Conservation (phyloP, 352 stramenopile species). For the Pythium oligandrum region DNA sequence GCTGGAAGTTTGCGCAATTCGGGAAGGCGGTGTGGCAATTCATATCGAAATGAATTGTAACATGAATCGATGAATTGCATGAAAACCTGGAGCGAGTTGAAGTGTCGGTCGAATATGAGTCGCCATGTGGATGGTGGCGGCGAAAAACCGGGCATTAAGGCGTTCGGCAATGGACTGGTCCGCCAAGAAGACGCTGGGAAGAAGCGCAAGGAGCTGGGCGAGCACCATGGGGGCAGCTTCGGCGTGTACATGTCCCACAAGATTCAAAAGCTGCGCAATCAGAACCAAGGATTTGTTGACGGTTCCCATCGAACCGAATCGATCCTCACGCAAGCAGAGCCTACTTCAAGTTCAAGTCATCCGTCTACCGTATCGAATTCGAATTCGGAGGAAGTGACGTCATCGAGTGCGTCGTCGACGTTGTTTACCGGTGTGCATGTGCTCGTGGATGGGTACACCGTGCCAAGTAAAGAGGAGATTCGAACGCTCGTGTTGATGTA, state of each 20-base stretch:
- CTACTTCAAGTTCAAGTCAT: constrained; percentile 7
- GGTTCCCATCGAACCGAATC: background rate
- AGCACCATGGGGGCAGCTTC: constrained; percentile 87
- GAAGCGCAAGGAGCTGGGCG: constrained; percentile 52
- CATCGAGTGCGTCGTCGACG: background rate
- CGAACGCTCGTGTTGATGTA: constrained; percentile 69
- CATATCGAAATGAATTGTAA: too few relatives aligned
- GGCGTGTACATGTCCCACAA: constrained; percentile 91
- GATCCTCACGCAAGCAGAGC: background rate
- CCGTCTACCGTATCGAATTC: background rate
- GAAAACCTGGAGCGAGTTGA: too few relatives aligned
- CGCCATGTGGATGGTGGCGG: background rate
- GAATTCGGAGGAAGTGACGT: constrained; percentile 3
- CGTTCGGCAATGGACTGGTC: constrained; percentile 21
- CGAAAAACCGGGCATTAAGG: constrained; percentile 13
- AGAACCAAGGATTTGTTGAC: constrained; percentile 46
- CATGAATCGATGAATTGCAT: too few relatives aligned
- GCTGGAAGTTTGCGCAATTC: too few relatives aligned
- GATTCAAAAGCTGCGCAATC: constrained; percentile 81
- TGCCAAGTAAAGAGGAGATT: constrained; percentile 82
- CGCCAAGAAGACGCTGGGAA: constrained; percentile 5
- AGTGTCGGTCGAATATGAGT: background rate
- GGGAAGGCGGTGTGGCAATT: too few relatives aligned
- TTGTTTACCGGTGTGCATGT: constrained; percentile 79
- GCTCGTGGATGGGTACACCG: constrained; percentile 86